A percentile compares a stretch with the other conserved stretches of the same genome.
Evolutionary conservation across 2,329 filamentous ascomycete genomes (phyloP).

Genomic region (Apiospora malaysiana): DNA sequence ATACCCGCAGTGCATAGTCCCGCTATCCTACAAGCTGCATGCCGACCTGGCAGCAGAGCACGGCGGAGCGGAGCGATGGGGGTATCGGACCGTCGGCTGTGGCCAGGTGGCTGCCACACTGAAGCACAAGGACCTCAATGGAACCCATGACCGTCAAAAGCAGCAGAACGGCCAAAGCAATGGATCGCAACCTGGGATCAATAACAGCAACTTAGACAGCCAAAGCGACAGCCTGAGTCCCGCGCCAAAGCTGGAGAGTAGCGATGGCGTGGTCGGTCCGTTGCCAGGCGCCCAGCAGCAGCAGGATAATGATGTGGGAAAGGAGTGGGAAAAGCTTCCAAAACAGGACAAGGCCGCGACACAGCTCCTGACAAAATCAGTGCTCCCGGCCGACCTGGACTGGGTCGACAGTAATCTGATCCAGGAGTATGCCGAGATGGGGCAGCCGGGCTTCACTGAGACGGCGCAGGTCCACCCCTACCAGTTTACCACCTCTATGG

Average conservation of each 20-base stretch:
- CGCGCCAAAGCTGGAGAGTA: conserved; percentile 9
- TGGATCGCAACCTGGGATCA: neutral
- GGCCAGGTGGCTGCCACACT: conserved; percentile 59
- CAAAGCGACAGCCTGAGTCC: conserved; percentile 7
- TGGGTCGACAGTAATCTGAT: conserved; percentile 78
- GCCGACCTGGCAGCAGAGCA: conserved; percentile 85
- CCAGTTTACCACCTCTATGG: conserved; percentile 87
- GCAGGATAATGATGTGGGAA: conserved; percentile 37
- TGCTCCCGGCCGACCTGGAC: conserved; percentile 78
- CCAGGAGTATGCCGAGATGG: conserved; percentile 81
- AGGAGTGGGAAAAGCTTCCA: conserved; percentile 66
- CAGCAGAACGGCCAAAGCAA: conserved; percentile 31
- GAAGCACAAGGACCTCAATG: conserved; percentile 40
- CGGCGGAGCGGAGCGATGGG: conserved; percentile 79
- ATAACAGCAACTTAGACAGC: conserved; percentile 20
- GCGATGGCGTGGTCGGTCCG: conserved; percentile 17
- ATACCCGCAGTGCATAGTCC: conserved; percentile 83
- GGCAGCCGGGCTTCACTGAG: conserved; percentile 66
- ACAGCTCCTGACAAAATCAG: conserved; percentile 57
- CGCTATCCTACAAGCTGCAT: conserved; percentile 84
- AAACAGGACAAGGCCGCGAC: conserved; percentile 61
- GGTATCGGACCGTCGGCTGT: conserved; percentile 80
- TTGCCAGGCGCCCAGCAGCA: conserved; percentile 28
- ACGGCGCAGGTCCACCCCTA: conserved; percentile 95
- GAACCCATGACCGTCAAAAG: conserved; percentile 34